Percentiles rank a stretch among this genome's conserved stretches.
Evolutionary conservation across 176 grass and related monocot species (phyloP).

Genomic region (Ananas comosus): DNA sequence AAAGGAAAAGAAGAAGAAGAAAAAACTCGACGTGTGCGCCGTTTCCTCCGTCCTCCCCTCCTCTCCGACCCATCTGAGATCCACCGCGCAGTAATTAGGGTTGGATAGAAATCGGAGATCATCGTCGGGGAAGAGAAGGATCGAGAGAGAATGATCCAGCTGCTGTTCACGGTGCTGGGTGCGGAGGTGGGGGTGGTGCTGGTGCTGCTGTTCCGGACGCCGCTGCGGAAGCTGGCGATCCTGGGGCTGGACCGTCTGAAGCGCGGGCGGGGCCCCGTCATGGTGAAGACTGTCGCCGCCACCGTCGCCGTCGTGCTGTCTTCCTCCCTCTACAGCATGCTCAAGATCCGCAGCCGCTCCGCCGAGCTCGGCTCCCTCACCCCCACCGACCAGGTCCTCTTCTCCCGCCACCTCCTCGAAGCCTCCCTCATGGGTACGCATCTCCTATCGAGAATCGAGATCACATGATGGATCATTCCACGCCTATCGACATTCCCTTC

Average conservation of each 20-base stretch:
- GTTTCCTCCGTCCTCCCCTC: no score
- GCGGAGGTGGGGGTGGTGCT: slow-evolving; percentile 45
- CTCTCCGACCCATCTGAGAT: no score
- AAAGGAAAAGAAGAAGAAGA: no score
- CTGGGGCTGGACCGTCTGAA: slow-evolving; percentile 41
- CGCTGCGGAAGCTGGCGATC: slow-evolving; percentile 31
- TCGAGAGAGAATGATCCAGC: slow-evolving; percentile 41
- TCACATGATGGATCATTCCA: neutral
- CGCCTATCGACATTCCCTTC: no score
- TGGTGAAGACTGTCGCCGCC: slow-evolving; percentile 46
- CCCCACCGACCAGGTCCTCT: slow-evolving; percentile 58
- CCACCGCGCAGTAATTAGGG: no score
- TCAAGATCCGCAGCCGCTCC: slow-evolving; percentile 38
- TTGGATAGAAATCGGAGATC: no score
- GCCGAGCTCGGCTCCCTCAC: slow-evolving; percentile 35
- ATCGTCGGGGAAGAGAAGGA: no score
- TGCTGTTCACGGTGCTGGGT: slow-evolving; percentile 43
- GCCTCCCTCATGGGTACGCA: slow-evolving; percentile 51
- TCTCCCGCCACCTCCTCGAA: slow-evolving; percentile 55
- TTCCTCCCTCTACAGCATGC: slow-evolving; percentile 44
- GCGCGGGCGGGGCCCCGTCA: slow-evolving; percentile 43
- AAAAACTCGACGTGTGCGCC: no score
- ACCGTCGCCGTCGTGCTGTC: slow-evolving; percentile 40
- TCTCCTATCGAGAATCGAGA: neutral
- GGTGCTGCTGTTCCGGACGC: slow-evolving; percentile 50